Percentiles rank a stretch among this genome's conserved stretches.
These are phyloP conservation scores for Poa annua DNA, from an alignment of 176 grass and related monocot genomes.

Conservation along the genomic window DNA sequence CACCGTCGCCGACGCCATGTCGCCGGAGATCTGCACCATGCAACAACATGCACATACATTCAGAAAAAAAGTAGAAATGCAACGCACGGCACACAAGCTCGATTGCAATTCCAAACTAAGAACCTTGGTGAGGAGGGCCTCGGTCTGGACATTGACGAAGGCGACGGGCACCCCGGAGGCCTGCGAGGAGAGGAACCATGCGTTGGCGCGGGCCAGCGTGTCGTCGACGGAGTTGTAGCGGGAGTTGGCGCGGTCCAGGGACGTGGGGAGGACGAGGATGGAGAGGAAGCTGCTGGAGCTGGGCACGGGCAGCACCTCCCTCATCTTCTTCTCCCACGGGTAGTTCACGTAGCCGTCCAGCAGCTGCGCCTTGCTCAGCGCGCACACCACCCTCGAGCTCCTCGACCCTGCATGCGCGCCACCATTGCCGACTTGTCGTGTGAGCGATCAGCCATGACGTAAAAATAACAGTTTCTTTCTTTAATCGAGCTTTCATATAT, in stretches of 20 bases:
- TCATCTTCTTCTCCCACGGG: slow-evolving; percentile 98
- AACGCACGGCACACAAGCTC: background rate
- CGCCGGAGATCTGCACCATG: slow-evolving; percentile 77
- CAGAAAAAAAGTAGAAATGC: background rate
- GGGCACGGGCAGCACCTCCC: slow-evolving; percentile 65
- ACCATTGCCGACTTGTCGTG: background rate
- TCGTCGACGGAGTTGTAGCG: slow-evolving; percentile 86
- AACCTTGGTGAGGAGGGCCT: slow-evolving; percentile 91
- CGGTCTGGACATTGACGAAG: slow-evolving; percentile 93
- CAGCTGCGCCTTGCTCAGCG: slow-evolving; percentile 82
- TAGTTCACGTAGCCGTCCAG: slow-evolving; percentile 91
- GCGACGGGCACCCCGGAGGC: slow-evolving; percentile 69
- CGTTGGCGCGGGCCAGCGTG: slow-evolving; percentile 79
- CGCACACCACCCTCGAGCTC: slow-evolving; percentile 81
- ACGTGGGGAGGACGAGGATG: slow-evolving; percentile 79
- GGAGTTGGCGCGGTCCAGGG: slow-evolving; percentile 60
- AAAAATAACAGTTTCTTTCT: background rate
- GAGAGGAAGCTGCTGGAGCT: slow-evolving; percentile 83
- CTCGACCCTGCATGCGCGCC: slow-evolving; percentile 59
- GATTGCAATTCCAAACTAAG: background rate
- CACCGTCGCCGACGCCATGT: slow-evolving; percentile 87
- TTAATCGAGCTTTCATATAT: background rate
- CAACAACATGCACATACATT: background rate
- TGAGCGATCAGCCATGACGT: slow-evolving; percentile 4
- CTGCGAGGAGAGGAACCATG: slow-evolving; percentile 78